These are phyloP conservation scores for Akanthomyces dipterigenus DNA, from an alignment of 2,329 filamentous ascomycete genomes.

Conservation along the genomic window DNA sequence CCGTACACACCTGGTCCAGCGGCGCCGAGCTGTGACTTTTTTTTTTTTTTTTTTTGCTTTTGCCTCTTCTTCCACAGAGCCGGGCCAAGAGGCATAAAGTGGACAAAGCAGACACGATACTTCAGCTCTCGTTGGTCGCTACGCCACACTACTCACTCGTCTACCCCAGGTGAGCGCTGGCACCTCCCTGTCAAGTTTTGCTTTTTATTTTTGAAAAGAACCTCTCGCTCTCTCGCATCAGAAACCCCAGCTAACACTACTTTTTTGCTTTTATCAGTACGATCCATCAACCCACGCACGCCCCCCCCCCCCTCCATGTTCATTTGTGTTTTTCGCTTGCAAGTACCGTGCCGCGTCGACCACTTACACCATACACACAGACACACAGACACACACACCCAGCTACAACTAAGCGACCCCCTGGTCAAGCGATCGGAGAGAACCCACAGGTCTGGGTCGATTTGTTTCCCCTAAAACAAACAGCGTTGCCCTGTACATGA, in stretches of 20 bases:
- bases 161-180: neutral
- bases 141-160: neutral
- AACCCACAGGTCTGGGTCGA: constrained; percentile 8
- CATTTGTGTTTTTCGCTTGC: neutral
- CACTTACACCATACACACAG: neutral
- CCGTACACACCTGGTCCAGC: too few relatives aligned
- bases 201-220: too few relatives aligned
- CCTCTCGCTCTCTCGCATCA: neutral
- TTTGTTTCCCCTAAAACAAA: neutral
- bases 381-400: neutral
- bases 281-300: neutral
- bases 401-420: neutral
- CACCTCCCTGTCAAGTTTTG: neutral
- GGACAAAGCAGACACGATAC: neutral
- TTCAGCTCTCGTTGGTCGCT: neutral
- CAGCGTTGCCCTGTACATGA: neutral
- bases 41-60: neutral
- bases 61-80: neutral
- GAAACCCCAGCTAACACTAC: neutral
- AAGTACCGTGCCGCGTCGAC: neutral
- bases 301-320: neutral
- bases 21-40: neutral
- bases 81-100: neutral
- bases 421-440: neutral
- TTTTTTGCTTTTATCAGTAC: neutral